Evolutionary conservation across 2,329 filamentous ascomycete genomes (phyloP), one percentile per base, ranked within the genome.

Genomic region (Fusarium nanum): DNA sequence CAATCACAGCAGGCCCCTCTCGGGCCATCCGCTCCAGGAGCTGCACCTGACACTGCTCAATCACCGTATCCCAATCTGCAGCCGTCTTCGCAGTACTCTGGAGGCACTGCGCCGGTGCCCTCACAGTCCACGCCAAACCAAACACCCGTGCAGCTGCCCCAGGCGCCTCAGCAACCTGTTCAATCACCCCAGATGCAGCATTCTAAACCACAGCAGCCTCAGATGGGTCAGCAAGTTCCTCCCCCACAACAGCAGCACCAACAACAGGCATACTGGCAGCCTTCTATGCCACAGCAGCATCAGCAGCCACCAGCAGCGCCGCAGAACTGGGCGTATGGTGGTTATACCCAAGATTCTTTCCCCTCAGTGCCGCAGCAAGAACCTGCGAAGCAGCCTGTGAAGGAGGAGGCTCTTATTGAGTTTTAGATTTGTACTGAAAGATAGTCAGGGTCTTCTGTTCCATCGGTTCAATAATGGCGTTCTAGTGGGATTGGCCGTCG

Each of bases 371-470:
- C 87, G 14, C 81, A 81, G 55, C 84, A 80, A 52, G 81, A 82
- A 45, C 80, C 79, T 5, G 65, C 76, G 25, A 76, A 78, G 65
- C 75, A 84, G 74, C 87, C 86, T 16, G 85, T 83, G 2, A 85
- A 91, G 48, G 92, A 95, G 79, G 93, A 95, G 80, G 91, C 89
- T 62, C 81, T 96, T 75, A 96, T 96, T 79, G 93, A 96, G 79
- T 84, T 95, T 67, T 94, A 72, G 76, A 50, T 40, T 42, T 59
- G n/a, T 50, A 58, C 22, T 14, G 10, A 13, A 23, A 28, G 14
- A 13, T 22, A 32, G 34, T 20, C 25, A 41, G 44, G 41, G 23
- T 50, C 37, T 41, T 48, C 18, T 34, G 8, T 30, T 42, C 41
- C 27, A 41, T 56, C 45, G 23, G 45, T 65, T 45, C 37, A 37